Evolutionary conservation across 1,139 yeast genomes (phyloP).

Genomic region (Yamadazyma atmosphaerica): DNA sequence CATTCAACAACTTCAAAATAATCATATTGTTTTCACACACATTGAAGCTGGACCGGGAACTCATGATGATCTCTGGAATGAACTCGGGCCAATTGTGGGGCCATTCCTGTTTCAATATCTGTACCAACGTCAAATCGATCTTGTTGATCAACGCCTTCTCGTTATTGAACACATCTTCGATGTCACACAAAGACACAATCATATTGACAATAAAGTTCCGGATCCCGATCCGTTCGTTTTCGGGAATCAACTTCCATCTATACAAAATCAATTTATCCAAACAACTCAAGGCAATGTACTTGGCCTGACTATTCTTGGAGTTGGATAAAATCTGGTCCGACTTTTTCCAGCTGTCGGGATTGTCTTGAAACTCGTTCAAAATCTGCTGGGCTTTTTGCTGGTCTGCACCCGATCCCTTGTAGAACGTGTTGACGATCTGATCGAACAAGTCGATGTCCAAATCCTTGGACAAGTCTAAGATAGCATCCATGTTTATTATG

Average conservation of each 20-base stretch:
- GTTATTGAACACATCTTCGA: conserved; percentile 69
- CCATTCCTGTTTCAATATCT: conserved; percentile 97
- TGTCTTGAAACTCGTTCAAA: conserved; percentile 87
- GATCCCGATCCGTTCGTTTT: conserved; percentile 83
- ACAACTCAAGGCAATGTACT: conserved; percentile 87
- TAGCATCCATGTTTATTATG: conserved; percentile 65
- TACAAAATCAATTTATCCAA: conserved; percentile 87
- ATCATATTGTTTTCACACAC: conserved; percentile 98
- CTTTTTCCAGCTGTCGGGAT: conserved; percentile 94
- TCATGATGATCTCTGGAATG: conserved; percentile 86
- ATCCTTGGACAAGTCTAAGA: conserved; percentile 83
- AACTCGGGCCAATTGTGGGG: conserved; percentile 98
- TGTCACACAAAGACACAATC: conserved; percentile 90
- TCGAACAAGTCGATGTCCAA: conserved; percentile 81
- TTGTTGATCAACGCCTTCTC: conserved; percentile 88
- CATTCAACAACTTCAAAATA: conserved; percentile 82
- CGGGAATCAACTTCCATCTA: conserved; percentile 91
- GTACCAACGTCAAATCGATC: conserved; percentile 90
- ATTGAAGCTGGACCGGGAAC: conserved; percentile 82
- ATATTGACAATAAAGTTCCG: conserved; percentile 87
- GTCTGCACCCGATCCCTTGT: conserved; percentile 75
- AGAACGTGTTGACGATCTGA: conserved; percentile 84
- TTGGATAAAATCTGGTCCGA: conserved; percentile 86
- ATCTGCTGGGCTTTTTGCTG: conserved; percentile 83
- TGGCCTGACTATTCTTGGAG: conserved; percentile 80